Conservation (phyloP, 1,284 basidiomycete species). For the Tilletia indica region DNA sequence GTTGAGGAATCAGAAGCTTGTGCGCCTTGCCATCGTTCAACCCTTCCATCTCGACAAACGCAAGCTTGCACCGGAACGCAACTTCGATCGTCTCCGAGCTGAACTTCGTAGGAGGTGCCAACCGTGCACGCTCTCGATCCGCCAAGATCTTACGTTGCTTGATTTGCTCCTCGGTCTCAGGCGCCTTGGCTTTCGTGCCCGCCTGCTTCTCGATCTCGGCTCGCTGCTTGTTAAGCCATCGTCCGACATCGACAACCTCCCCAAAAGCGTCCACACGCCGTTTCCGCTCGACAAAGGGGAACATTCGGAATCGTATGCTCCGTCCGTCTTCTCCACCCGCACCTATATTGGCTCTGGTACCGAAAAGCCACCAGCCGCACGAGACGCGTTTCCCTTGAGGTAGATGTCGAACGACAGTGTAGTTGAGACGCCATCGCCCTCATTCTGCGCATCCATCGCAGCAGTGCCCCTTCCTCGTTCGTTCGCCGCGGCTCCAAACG, state of each 20-base stretch:
- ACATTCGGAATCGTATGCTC: conserved; percentile 82
- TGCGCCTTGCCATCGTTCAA: conserved; percentile 92
- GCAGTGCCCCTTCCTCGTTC: conserved; percentile 56
- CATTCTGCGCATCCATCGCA: conserved; percentile 62
- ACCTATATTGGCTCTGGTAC: conserved; percentile 49
- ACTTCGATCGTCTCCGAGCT: conserved; percentile 73
- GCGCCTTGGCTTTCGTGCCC: conserved; percentile 9
- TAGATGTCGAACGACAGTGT: conserved; percentile 91
- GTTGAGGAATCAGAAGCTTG: conserved; percentile 92
- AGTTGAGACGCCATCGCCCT: conserved; percentile 58
- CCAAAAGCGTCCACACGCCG: conserved; percentile 91
- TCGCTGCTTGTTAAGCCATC: conserved; percentile 60
- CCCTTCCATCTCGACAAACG: conserved; percentile 93
- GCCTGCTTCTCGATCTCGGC: conserved; percentile 26
- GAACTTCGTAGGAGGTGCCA: conserved; percentile 92
- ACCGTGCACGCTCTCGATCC: conserved; percentile 81
- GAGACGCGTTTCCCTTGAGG: conserved; percentile 85
- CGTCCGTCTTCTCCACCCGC: conserved; percentile 57
- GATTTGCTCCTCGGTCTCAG: conserved; percentile 17
- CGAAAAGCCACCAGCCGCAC: conserved; percentile 74
- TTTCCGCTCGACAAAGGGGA: conserved; percentile 91
- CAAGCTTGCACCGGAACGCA: conserved; percentile 75
- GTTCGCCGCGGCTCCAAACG: conserved; percentile 24
- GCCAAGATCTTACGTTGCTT: conserved; percentile 65
- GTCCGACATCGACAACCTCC: conserved; percentile 78